Conservation (phyloP, 2,329 filamentous ascomycete genomes). For the Cladobotryum mycophilum region DNA sequence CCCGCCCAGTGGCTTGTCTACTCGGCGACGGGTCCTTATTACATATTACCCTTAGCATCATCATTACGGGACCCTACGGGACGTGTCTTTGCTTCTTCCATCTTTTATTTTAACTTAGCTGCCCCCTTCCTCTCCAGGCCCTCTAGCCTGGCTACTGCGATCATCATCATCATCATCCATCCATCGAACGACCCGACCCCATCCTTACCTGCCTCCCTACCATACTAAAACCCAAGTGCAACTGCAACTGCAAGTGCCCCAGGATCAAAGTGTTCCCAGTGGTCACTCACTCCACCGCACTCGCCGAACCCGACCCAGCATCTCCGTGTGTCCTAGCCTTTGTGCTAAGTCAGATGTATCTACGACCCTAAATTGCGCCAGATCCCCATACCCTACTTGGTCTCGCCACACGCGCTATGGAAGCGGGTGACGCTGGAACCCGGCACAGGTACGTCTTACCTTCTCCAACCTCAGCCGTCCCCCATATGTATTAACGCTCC, state of each 20-base stretch:
- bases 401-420: slow-evolving; percentile 34
- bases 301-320: slow-evolving; percentile 12
- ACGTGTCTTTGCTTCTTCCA: slow-evolving; percentile 5
- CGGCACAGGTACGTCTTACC: slow-evolving; percentile 32
- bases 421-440: slow-evolving; percentile 32
- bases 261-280: background rate
- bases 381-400: slow-evolving; percentile 24
- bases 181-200: background rate
- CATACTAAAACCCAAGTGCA: no score
- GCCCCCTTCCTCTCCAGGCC: slow-evolving; percentile 6
- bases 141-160: slow-evolving; percentile 10
- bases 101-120: slow-evolving; percentile 9
- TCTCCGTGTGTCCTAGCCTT: slow-evolving; percentile 9
- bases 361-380: slow-evolving; percentile 29
- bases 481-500: slow-evolving; percentile 22
- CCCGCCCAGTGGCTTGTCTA: slow-evolving; percentile 13
- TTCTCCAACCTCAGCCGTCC: slow-evolving; percentile 18
- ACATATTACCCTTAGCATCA: slow-evolving; percentile 11
- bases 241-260: no score
- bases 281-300: slow-evolving; percentile 10
- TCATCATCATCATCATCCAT: slow-evolving; percentile 1
- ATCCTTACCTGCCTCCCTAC: slow-evolving; percentile 2
- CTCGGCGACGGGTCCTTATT: slow-evolving; percentile 13
- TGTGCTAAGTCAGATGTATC: slow-evolving; percentile 31
- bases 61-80: slow-evolving; percentile 1